Conservation (phyloP, 1,139 yeast genomes). For the Protomyces inundatus region DNA sequence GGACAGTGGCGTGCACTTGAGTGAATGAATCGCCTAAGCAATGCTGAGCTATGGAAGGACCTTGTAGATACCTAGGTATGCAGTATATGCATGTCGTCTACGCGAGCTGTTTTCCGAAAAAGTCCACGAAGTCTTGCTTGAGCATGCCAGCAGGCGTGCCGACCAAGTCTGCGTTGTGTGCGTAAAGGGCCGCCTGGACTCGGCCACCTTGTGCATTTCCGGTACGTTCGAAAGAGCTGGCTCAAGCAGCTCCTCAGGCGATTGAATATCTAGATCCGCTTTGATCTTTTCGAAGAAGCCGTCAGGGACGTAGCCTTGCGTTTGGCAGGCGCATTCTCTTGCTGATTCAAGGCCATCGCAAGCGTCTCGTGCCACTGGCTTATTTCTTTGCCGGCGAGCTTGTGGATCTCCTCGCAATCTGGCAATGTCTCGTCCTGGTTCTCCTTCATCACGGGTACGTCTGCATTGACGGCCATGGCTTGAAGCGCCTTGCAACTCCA, state of each 20-base stretch:
- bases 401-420: conserved; percentile 38
- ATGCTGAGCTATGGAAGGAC: not conserved
- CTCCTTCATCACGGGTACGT: conserved; percentile 40
- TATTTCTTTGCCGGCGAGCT: conserved; percentile 25
- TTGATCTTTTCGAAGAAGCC: conserved; percentile 2
- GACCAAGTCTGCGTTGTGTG: not conserved
- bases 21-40: conserved; percentile 68
- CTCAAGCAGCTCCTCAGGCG: conserved; percentile 5
- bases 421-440: conserved; percentile 39
- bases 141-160: conserved; percentile 3
- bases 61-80: not conserved
- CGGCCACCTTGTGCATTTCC: conserved; percentile 9
- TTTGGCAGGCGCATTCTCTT: not conserved
- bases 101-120: not conserved
- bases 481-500: conserved; percentile 62
- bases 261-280: not conserved
- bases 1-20: conserved; percentile 84
- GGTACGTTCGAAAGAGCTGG: not conserved
- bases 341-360: not conserved
- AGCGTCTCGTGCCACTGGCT: conserved; percentile 10
- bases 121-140: conserved; percentile 3
- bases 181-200: conserved; percentile 7
- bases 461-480: conserved; percentile 62
- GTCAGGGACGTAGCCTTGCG: conserved; percentile 8
- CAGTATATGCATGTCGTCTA: not conserved